Evolutionary conservation across 768 basidiomycete species (phyloP).

Genomic region (Pleurotus salmoneostramineus): DNA sequence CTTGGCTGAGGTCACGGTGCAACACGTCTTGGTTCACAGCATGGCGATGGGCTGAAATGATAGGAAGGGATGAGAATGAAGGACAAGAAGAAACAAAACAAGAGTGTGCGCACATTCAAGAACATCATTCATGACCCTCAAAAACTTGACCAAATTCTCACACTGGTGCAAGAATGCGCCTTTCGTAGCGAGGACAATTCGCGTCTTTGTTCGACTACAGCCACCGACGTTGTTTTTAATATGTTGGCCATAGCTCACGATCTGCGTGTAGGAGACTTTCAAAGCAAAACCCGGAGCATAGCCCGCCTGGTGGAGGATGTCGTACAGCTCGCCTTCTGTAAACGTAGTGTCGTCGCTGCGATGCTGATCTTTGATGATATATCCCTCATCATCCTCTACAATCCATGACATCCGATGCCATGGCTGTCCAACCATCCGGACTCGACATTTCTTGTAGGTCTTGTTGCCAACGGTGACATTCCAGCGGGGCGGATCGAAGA

Average conservation of each 20-base stretch:
- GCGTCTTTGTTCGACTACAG: background rate
- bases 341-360: background rate
- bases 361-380: constrained; percentile 4
- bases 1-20: constrained; percentile 3
- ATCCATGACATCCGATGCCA: background rate
- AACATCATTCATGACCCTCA: background rate
- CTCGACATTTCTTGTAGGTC: background rate
- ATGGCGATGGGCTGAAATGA: constrained; percentile 3
- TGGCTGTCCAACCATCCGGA: too few relatives aligned
- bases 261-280: background rate
- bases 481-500: too few relatives aligned
- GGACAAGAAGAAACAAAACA: too few relatives aligned
- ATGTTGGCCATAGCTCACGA: background rate
- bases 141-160: background rate
- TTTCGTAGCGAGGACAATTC: background rate
- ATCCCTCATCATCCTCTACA: too few relatives aligned
- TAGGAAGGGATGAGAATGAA: too few relatives aligned
- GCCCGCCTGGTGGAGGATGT: background rate
- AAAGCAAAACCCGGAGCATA: background rate
- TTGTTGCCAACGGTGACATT: too few relatives aligned
- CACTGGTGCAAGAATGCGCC: background rate
- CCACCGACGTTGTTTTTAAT: background rate
- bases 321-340: background rate
- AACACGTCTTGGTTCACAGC: background rate
- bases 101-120: background rate